Percentiles rank a stretch among this genome's conserved stretches.
Evolutionary conservation across 805 yeast species (phyloP).

Genomic region (Wickerhamomyces chaumierensis): DNA sequence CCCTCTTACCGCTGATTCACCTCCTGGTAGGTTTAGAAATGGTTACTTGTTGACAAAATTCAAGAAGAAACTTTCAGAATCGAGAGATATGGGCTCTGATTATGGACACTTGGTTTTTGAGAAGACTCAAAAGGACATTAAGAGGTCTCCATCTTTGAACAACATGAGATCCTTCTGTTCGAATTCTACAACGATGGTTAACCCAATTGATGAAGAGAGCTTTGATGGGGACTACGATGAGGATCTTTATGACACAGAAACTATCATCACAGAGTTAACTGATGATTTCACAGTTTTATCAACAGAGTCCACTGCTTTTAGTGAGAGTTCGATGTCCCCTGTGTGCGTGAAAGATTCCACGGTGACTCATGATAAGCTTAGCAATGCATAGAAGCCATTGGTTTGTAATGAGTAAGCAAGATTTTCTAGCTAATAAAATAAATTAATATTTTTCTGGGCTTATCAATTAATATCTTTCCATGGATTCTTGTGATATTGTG

Average conservation of each 20-base stretch:
- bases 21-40: not conserved
- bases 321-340: no score
- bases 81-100: conserved; percentile 2
- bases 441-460: no score
- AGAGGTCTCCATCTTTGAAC: conserved; percentile 1
- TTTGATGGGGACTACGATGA: no score
- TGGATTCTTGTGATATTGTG: no score
- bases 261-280: not conserved
- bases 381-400: no score
- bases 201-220: not conserved
- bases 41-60: conserved; percentile 1
- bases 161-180: not conserved
- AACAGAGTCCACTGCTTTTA: no score
- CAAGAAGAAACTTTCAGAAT: conserved; percentile 3
- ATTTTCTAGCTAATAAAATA: no score
- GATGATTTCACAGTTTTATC: not conserved
- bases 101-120: not conserved
- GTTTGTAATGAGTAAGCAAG: no score
- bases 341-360: no score
- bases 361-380: no score
- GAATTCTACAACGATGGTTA: not conserved
- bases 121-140: not conserved
- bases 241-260: not conserved
- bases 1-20: not conserved
- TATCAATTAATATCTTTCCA: no score